phyloP scores from a whole-genome alignment of 768 basidiomycete genomes.

The Termitomyces sp. region DNA sequence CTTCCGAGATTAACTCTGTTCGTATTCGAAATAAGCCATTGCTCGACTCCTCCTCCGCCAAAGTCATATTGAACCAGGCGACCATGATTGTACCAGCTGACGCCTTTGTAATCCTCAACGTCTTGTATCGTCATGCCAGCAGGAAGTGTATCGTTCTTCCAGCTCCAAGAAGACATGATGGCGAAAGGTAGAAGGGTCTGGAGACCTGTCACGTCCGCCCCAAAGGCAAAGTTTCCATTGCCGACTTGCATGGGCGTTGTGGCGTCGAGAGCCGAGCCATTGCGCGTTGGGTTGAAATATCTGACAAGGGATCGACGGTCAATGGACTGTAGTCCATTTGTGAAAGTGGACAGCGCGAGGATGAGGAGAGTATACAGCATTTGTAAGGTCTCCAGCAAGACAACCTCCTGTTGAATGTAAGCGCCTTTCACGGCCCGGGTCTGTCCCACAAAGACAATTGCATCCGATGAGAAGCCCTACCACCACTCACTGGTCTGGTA shows the following conservation, averaged over 20 bases:
- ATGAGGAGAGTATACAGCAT: not conserved
- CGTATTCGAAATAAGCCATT: constrained; percentile 57
- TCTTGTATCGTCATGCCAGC: constrained; percentile 36
- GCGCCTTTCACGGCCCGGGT: not conserved
- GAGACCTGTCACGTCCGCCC: constrained; percentile 53
- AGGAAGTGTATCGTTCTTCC: constrained; percentile 58
- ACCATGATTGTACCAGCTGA: constrained; percentile 48
- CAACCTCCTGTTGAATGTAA: not conserved
- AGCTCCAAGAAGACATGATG: constrained; percentile 57
- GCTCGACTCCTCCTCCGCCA: constrained; percentile 43
- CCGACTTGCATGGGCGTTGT: constrained; percentile 56
- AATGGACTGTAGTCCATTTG: constrained; percentile 21
- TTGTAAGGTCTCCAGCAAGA: not conserved
- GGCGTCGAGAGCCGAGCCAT: constrained; percentile 32
- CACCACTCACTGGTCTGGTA: too few relatives aligned
- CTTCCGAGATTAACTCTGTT: constrained; percentile 55
- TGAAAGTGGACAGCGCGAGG: not conserved
- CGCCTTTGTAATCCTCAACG: constrained; percentile 43
- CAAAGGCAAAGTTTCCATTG: constrained; percentile 61
- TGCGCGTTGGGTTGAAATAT: constrained; percentile 47
- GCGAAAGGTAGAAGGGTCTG: constrained; percentile 55
- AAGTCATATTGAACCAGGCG: constrained; percentile 48
- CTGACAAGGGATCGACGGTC: constrained; percentile 42
- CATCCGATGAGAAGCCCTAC: not conserved
- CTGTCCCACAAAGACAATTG: not conserved